Evolutionary conservation across 1,139 yeast species (phyloP).

Genomic region (Sugiyamaella grinbergsii): DNA sequence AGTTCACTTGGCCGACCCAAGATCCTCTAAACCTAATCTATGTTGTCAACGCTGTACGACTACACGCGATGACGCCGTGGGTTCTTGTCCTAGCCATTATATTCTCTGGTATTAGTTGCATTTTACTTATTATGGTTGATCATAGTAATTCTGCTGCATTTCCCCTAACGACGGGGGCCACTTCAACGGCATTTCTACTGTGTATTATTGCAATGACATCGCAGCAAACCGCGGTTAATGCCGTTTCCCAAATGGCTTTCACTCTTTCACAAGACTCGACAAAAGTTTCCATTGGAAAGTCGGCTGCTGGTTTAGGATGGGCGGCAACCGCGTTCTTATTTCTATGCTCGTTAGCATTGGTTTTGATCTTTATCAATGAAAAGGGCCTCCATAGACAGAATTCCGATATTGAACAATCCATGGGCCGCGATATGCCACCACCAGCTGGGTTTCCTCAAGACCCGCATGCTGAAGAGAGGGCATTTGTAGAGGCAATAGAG

Average conservation of each 20-base stretch:
- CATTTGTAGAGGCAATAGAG: slow-evolving; percentile 1
- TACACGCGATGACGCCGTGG: slow-evolving; percentile 29
- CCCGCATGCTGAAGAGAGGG: not conserved
- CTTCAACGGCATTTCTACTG: slow-evolving; percentile 28
- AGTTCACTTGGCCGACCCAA: slow-evolving; percentile 24
- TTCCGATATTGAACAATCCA: slow-evolving; percentile 7
- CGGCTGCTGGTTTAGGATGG: slow-evolving; percentile 35
- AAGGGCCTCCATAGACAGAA: not conserved
- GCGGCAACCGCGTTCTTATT: slow-evolving; percentile 28
- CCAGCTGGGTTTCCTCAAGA: not conserved
- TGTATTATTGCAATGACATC: slow-evolving; percentile 35
- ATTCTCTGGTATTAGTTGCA: slow-evolving; percentile 25
- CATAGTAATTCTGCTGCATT: slow-evolving; percentile 27
- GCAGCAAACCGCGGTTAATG: slow-evolving; percentile 34
- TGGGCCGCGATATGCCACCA: slow-evolving; percentile 4
- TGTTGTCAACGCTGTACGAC: slow-evolving; percentile 22
- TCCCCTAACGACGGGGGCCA: slow-evolving; percentile 28
- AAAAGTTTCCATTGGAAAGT: slow-evolving; percentile 24
- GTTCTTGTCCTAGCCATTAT: slow-evolving; percentile 28
- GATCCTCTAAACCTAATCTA: slow-evolving; percentile 36
- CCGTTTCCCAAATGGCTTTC: slow-evolving; percentile 21
- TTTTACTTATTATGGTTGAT: slow-evolving; percentile 26
- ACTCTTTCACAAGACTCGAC: slow-evolving; percentile 21
- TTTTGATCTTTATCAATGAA: slow-evolving; percentile 28
- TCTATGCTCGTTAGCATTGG: slow-evolving; percentile 27